phyloP scores from a whole-genome alignment of 257 asterid genomes.

The Scutellaria baicalensis region DNA sequence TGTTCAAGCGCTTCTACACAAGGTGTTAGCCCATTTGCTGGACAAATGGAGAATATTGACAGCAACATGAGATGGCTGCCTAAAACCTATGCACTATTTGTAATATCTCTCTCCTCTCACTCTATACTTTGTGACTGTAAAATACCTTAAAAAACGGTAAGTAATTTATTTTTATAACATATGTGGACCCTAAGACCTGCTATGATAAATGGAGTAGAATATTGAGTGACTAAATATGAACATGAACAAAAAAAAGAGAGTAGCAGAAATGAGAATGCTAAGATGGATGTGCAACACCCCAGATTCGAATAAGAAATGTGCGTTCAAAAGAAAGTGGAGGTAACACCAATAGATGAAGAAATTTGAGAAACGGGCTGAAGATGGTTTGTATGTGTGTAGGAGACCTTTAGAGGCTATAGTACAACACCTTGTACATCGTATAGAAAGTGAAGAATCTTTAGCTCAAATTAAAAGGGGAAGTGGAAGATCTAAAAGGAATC shows the following conservation, averaged over 20 bases:
- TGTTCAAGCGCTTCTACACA: conserved; percentile 59
- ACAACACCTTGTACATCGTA: too few relatives aligned
- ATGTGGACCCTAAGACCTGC: too few relatives aligned
- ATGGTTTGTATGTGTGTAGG: background rate
- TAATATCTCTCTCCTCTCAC: conserved; percentile 40
- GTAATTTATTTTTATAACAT: too few relatives aligned
- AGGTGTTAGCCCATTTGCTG: conserved; percentile 56
- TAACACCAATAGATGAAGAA: background rate
- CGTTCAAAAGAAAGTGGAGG: background rate
- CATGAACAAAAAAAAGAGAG: too few relatives aligned
- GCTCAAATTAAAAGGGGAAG: too few relatives aligned
- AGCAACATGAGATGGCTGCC: conserved; percentile 96
- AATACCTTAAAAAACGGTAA: too few relatives aligned
- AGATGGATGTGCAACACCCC: too few relatives aligned
- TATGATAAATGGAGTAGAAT: too few relatives aligned
- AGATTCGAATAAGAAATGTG: background rate
- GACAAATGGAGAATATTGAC: conserved; percentile 70
- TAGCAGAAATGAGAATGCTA: too few relatives aligned
- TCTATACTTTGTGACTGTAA: background rate
- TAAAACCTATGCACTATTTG: conserved; percentile 69
- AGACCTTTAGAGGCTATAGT: too few relatives aligned
- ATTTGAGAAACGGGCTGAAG: background rate
- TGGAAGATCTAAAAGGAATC: background rate
- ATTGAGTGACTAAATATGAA: too few relatives aligned
- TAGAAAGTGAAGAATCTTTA: too few relatives aligned